Conservation (phyloP, 2,329 filamentous ascomycete genomes). For the Penicillium sp. region DNA sequence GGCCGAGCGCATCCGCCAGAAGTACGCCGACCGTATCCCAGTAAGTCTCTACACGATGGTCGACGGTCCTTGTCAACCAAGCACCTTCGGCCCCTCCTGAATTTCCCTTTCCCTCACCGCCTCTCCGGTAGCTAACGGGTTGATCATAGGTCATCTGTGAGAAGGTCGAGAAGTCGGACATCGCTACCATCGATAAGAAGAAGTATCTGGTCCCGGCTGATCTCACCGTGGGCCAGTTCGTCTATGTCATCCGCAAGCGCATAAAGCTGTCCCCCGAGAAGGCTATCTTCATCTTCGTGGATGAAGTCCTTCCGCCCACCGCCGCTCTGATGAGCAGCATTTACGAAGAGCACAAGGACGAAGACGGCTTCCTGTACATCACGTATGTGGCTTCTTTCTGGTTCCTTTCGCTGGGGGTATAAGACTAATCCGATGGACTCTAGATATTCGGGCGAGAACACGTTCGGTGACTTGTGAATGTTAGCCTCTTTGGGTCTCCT, state of each 20-base stretch:
- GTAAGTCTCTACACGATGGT: slow-evolving; percentile 57
- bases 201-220: slow-evolving; percentile 98
- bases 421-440: slow-evolving; percentile 25
- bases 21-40: slow-evolving; percentile 97
- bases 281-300: slow-evolving; percentile 99
- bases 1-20: slow-evolving; percentile 98
- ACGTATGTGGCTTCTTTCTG: slow-evolving; percentile 58
- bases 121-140: slow-evolving; percentile 31
- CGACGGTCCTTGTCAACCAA: background rate
- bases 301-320: slow-evolving; percentile 93
- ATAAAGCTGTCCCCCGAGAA: slow-evolving; percentile 99
- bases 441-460: slow-evolving; percentile 97
- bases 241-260: slow-evolving; percentile 99
- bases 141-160: slow-evolving; percentile 86
- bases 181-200: slow-evolving; percentile 99
- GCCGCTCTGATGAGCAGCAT: slow-evolving; percentile 99
- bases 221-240: slow-evolving; percentile 97
- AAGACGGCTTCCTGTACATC: slow-evolving; percentile 93
- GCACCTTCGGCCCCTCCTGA: background rate
- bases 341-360: slow-evolving; percentile 97
- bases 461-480: slow-evolving; percentile 64
- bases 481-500: slow-evolving; percentile 7
- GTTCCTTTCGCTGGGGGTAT: background rate
- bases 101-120: slow-evolving; percentile 28
- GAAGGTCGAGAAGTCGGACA: slow-evolving; percentile 99